Evolutionary conservation across 2,329 filamentous ascomycete species (phyloP).

Genomic region (Trichophyton rubrum): DNA sequence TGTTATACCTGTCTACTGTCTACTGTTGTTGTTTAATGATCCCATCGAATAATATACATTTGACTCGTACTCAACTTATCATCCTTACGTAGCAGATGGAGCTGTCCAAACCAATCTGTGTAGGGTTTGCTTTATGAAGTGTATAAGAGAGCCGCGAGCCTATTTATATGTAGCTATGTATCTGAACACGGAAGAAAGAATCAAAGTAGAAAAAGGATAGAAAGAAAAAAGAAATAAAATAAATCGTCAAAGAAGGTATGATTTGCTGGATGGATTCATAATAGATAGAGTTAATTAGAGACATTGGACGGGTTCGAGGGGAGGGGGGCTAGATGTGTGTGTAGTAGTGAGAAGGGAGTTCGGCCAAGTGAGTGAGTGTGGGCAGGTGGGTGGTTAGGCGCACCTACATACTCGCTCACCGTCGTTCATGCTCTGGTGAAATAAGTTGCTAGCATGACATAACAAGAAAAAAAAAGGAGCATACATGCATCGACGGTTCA

Average conservation of each 20-base stretch:
- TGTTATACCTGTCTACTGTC: not conserved
- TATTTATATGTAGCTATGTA: not conserved
- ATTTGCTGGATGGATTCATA: constrained; percentile 1
- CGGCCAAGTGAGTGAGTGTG: not conserved
- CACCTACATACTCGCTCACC: no score
- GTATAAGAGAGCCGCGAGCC: not conserved
- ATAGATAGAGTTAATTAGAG: not conserved
- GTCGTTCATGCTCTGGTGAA: not conserved
- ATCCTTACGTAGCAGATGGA: not conserved
- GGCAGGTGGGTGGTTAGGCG: no score
- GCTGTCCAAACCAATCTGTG: not conserved
- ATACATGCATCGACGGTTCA: constrained; percentile 4
- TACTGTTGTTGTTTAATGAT: not conserved
- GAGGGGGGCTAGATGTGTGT: not conserved
- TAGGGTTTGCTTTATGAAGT: not conserved
- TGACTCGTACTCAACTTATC: not conserved
- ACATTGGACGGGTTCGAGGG: not conserved
- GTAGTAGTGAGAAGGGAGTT: not conserved
- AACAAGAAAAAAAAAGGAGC: not conserved
- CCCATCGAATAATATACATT: no score
- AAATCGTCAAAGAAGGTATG: not conserved
- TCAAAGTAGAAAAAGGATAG: not conserved
- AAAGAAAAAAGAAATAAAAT: not conserved
- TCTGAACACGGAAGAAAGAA: not conserved
- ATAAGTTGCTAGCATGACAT: not conserved